Evolutionary conservation across 1,139 yeast species (phyloP), one percentile per base, ranked within the genome.

Genomic region (Pichia sp.): DNA sequence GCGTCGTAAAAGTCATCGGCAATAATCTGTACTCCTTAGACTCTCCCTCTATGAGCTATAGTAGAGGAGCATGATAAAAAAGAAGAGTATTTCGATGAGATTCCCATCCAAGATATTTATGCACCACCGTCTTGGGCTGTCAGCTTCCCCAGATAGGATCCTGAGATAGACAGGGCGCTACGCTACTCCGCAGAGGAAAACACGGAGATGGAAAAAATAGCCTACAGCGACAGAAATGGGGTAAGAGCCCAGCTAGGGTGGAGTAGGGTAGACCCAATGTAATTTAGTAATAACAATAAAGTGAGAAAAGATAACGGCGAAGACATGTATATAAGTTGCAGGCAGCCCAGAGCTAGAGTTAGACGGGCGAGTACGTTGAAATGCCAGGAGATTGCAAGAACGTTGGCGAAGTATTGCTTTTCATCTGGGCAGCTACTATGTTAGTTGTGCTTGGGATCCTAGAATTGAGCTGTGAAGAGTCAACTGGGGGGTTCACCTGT

Each of bases 241-340:
- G 40, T 36, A 36, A 36, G n/a, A 31, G 8, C 11, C 34, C 11
- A 11, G 34, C 4, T 31, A 11, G 34, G 34, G 23, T 19, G 23
- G 23, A 19, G 23, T 19, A 19, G 23, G 23, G 13, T 11, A 15
- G 40, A 11, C 2, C 13, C 15, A 36, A 2, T 36, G n/a, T 15
- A 31, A 4, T 8, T 11, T 36, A 11, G n/a, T 36, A 36, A 2
- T 36, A 36, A 36, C 15, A 36, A 2, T 36, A 8, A 36, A 36
- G 15, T 36, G 41, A 46, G 49, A 32, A 46, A 46, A 46, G 49
- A 46, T 46, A 46, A 46, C 49, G 29, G 16, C 49, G 26, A 11
- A 15, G n/a, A 32, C 15, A 34, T 19, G 23, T 19, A 19, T 19
- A 19, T 19, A 19, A 19, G 23, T 19, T 19, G 23, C 23, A 19